These are phyloP conservation scores for Fusarium robinianum DNA, from an alignment of 2,329 filamentous ascomycete genomes.

Conservation along the genomic window DNA sequence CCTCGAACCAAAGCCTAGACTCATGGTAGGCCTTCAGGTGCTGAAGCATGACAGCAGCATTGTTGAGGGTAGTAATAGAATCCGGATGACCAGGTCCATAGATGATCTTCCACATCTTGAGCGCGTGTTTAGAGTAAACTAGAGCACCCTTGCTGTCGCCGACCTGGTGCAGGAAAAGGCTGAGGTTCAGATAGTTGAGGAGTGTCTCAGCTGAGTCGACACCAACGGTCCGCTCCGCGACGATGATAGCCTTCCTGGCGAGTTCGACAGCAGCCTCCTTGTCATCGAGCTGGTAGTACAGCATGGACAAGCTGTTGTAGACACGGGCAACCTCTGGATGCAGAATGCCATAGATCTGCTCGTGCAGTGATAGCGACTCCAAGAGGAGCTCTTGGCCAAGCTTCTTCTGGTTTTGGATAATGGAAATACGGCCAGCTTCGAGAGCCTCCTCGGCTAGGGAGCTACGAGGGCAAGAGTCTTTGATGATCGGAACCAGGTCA, in stretches of 20 bases:
- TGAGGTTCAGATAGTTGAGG: slow-evolving; percentile 93
- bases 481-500: slow-evolving; percentile 92
- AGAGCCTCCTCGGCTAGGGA: slow-evolving; percentile 92
- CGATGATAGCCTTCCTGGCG: slow-evolving; percentile 93
- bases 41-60: slow-evolving; percentile 97
- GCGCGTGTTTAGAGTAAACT: slow-evolving; percentile 85
- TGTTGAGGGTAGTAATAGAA: slow-evolving; percentile 98
- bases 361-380: slow-evolving; percentile 94
- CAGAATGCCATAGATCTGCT: slow-evolving; percentile 97
- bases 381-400: slow-evolving; percentile 92
- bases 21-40: slow-evolving; percentile 92
- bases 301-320: slow-evolving; percentile 92
- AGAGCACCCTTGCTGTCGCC: slow-evolving; percentile 90
- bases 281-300: slow-evolving; percentile 98
- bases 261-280: slow-evolving; percentile 95
- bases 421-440: slow-evolving; percentile 94
- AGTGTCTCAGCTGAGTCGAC: slow-evolving; percentile 94
- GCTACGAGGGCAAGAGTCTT: slow-evolving; percentile 91
- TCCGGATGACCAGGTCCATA: slow-evolving; percentile 94
- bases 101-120: slow-evolving; percentile 96
- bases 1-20: slow-evolving; percentile 95
- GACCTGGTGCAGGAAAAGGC: slow-evolving; percentile 88
- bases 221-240: slow-evolving; percentile 91
- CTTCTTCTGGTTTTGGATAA: slow-evolving; percentile 93
- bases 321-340: slow-evolving; percentile 95